Conservation (phyloP, 2,329 filamentous ascomycete species). For the Ploettnerulaceae sp. region DNA sequence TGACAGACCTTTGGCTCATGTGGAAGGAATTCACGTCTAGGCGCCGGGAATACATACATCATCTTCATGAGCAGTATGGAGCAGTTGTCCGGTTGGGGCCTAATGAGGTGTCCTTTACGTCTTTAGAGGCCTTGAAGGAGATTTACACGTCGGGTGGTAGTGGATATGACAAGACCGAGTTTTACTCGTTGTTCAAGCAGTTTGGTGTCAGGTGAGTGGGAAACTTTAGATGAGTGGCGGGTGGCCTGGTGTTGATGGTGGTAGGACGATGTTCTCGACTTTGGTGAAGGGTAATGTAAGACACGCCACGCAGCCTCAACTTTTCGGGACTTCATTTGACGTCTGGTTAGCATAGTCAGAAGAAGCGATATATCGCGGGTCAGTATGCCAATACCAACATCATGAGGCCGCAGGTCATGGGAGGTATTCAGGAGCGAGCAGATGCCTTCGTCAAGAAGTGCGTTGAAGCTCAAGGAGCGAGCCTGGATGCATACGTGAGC, state of each 20-base stretch:
- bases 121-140: conserved; percentile 52
- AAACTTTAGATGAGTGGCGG: conserved; percentile 2
- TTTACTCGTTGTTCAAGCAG: conserved; percentile 56
- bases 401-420: conserved; percentile 49
- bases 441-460: conserved; percentile 51
- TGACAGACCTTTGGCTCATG: conserved; percentile 25
- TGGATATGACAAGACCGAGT: conserved; percentile 61
- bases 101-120: conserved; percentile 55
- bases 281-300: conserved; percentile 28
- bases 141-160: conserved; percentile 59
- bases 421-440: conserved; percentile 54
- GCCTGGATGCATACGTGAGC: conserved; percentile 57
- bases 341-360: conserved; percentile 50
- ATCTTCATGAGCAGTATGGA: conserved; percentile 50
- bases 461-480: conserved; percentile 39
- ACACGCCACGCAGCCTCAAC: background rate
- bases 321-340: background rate
- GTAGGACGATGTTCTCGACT: conserved; percentile 38
- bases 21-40: conserved; percentile 47
- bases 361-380: conserved; percentile 60
- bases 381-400: conserved; percentile 66
- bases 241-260: background rate
- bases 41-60: conserved; percentile 51
- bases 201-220: conserved; percentile 48
- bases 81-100: conserved; percentile 54